Percentiles rank a stretch among this genome's conserved stretches.
Evolutionary conservation across 2,329 filamentous ascomycete genomes (phyloP).

Genomic region (Xylariaceae sp.): DNA sequence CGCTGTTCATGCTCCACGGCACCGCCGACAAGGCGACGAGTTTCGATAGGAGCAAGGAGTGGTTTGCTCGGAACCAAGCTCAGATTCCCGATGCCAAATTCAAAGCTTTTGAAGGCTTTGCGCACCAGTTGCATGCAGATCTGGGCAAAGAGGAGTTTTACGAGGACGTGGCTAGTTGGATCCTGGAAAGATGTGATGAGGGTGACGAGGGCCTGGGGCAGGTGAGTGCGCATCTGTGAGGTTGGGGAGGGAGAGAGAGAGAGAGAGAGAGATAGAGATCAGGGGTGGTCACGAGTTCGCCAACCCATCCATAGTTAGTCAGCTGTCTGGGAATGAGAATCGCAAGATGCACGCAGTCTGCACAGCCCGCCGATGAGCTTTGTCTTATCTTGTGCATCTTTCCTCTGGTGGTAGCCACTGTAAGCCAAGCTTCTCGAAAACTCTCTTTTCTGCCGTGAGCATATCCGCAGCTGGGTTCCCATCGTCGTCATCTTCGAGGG

Average conservation of each 20-base stretch:
- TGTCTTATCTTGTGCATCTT: conserved; percentile 53
- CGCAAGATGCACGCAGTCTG: neutral
- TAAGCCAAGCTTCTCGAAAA: conserved; percentile 74
- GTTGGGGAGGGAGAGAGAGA: neutral
- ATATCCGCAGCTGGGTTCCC: conserved; percentile 55
- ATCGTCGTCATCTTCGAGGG: conserved; percentile 52
- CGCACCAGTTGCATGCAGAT: conserved; percentile 69
- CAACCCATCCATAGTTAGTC: neutral
- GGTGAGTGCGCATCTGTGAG: conserved; percentile 25
- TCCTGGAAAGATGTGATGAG: conserved; percentile 44
- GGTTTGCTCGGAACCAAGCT: conserved; percentile 51
- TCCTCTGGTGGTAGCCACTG: conserved; percentile 62
- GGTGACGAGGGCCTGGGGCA: conserved; percentile 4
- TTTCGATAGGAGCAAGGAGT: conserved; percentile 60
- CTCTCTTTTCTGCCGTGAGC: conserved; percentile 70
- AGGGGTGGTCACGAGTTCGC: neutral
- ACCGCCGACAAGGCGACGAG: conserved; percentile 67
- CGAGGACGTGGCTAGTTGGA: conserved; percentile 63
- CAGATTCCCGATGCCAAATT: conserved; percentile 64
- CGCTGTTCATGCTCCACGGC: conserved; percentile 72
- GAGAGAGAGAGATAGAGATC: too few species aligned
- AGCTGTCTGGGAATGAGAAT: neutral
- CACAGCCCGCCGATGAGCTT: neutral
- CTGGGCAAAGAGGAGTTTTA: conserved; percentile 50
- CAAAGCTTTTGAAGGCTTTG: conserved; percentile 71